Evolutionary conservation across 257 asterid species (phyloP).

Genomic region (Lycium ferocissimum): DNA sequence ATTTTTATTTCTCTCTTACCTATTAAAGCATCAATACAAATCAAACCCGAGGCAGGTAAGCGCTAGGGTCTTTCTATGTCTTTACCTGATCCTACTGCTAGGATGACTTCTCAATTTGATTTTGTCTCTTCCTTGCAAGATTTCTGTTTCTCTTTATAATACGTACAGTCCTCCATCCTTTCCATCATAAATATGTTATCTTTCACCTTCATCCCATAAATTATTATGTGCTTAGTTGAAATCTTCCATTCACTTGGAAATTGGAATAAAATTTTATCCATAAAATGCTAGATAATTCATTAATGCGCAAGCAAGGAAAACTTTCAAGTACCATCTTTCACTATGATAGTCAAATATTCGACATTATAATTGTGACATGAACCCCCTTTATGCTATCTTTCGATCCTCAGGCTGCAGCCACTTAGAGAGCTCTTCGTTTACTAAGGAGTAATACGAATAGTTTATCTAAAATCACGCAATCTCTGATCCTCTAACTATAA

Average conservation of each 20-base stretch:
- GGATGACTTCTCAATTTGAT: neutral
- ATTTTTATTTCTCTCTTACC: slow-evolving; percentile 1
- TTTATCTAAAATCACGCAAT: neutral
- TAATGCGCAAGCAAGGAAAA: neutral
- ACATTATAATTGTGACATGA: neutral
- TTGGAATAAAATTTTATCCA: neutral
- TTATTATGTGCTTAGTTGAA: neutral
- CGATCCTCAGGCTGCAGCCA: neutral
- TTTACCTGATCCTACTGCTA: neutral
- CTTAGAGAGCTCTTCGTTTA: neutral
- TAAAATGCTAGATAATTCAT: neutral
- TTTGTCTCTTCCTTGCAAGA: neutral
- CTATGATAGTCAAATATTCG: slow-evolving; percentile 1
- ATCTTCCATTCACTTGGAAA: neutral
- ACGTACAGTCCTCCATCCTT: neutral
- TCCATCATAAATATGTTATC: neutral
- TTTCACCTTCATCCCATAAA: neutral
- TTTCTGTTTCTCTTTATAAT: neutral
- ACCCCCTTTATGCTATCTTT: neutral
- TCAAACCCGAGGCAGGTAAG: neutral
- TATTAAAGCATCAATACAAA: neutral
- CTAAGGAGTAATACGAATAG: neutral
- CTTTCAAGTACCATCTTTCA: neutral
- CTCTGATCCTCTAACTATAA: neutral
- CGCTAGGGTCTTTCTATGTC: neutral